phyloP scores from a whole-genome alignment of 139 green algal genomes.

The Asterochloris sp. region DNA sequence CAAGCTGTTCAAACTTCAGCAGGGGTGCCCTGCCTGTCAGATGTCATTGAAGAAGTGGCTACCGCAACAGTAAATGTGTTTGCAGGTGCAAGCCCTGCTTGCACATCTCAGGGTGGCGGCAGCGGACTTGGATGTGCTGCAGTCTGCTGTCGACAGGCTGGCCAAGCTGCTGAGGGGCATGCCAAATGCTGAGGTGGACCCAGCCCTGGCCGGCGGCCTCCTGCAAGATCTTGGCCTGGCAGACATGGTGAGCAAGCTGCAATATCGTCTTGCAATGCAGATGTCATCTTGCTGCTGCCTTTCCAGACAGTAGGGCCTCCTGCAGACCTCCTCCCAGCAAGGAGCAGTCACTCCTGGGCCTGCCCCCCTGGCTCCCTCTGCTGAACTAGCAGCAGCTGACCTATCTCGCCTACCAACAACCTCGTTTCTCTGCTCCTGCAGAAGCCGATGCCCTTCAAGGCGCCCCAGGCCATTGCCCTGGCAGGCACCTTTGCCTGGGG shows the following conservation, averaged over 20 bases:
- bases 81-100: too few species aligned
- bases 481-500: conserved; percentile 43
- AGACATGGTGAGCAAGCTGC: neutral
- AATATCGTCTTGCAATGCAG: neutral
- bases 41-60: too few species aligned
- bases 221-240: neutral
- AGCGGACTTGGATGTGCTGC: too few species aligned
- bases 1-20: too few species aligned
- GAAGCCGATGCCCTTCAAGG: conserved; percentile 28
- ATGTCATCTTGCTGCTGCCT: neutral
- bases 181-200: neutral
- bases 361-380: neutral
- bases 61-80: too few species aligned
- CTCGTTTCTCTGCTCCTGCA: neutral
- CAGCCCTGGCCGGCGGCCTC: neutral
- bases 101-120: too few species aligned
- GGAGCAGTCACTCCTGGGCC: neutral
- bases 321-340: neutral
- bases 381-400: neutral
- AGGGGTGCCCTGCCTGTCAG: too few species aligned
- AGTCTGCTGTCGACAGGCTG: too few species aligned
- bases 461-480: conserved; percentile 23
- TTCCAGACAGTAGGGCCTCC: neutral
- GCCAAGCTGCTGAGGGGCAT: too few species aligned
- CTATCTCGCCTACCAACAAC: neutral